These are phyloP conservation scores for Podospora pseudoanserina DNA, from an alignment of 495 filamentous ascomycete genomes.

Conservation along the genomic window DNA sequence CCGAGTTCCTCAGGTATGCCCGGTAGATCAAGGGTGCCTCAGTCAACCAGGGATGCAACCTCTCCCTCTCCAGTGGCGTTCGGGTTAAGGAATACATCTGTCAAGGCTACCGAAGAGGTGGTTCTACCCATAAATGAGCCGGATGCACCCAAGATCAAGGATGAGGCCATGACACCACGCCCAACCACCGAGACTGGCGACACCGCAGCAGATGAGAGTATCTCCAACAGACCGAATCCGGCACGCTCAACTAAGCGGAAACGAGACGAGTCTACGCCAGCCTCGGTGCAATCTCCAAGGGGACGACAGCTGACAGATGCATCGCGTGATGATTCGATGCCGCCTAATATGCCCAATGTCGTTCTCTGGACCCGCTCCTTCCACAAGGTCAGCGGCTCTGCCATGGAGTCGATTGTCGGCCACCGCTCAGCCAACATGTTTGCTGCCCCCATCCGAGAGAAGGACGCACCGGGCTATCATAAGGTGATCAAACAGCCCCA, in stretches of 20 bases:
- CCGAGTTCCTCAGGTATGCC: conserved; percentile 17
- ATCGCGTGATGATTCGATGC: conserved; percentile 11
- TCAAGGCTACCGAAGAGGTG: conserved; percentile 19
- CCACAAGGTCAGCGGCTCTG: conserved; percentile 67
- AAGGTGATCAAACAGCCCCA: conserved; percentile 83
- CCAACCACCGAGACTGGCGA: conserved; percentile 49
- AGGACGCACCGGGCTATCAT: conserved; percentile 81
- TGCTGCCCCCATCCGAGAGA: conserved; percentile 74
- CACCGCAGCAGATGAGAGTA: conserved; percentile 48
- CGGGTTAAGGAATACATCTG: not conserved
- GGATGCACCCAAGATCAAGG: conserved; percentile 53
- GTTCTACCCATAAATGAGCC: conserved; percentile 8
- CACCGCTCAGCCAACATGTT: conserved; percentile 91
- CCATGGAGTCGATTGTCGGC: conserved; percentile 78
- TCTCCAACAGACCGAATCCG: conserved; percentile 24
- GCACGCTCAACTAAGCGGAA: conserved; percentile 42
- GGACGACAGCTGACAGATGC: conserved; percentile 11
- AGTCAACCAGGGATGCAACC: conserved; percentile 6
- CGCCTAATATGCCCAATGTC: conserved; percentile 44
- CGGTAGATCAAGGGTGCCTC: conserved; percentile 10
- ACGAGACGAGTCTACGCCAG: conserved; percentile 41
- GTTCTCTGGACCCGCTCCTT: conserved; percentile 74
- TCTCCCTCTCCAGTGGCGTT: conserved; percentile 21
- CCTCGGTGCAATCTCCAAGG: conserved; percentile 18
- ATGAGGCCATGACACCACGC: conserved; percentile 61